These are phyloP conservation scores for Canavalia gladiata DNA, from an alignment of 306 rosid genomes.

Conservation along the genomic window DNA sequence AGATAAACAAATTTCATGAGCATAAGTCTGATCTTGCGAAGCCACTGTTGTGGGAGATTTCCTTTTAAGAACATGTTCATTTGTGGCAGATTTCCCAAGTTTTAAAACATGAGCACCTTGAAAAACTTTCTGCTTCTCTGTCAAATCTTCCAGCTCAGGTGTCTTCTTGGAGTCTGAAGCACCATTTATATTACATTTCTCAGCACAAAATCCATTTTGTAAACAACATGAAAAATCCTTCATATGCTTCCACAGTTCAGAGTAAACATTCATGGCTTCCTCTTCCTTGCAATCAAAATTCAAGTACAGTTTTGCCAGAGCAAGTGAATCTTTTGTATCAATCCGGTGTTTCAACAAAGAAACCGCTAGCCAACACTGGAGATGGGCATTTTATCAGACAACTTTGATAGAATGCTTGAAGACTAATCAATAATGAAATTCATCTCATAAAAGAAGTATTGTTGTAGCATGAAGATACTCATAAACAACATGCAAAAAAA, in stretches of 20 bases:
- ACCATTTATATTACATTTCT: slow-evolving; percentile 36
- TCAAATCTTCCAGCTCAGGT: slow-evolving; percentile 45
- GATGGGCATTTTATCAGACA: slow-evolving; percentile 39
- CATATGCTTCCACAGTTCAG: slow-evolving; percentile 59
- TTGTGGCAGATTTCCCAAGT: slow-evolving; percentile 40
- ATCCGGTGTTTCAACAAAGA: slow-evolving; percentile 63
- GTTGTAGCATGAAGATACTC: slow-evolving; percentile 36
- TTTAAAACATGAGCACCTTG: slow-evolving; percentile 39
- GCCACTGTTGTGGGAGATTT: slow-evolving; percentile 43
- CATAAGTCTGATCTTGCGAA: slow-evolving; percentile 38
- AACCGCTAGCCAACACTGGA: slow-evolving; percentile 86
- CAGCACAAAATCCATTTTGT: slow-evolving; percentile 39
- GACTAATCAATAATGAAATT: neutral
- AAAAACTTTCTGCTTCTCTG: slow-evolving; percentile 38
- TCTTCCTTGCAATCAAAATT: slow-evolving; percentile 67
- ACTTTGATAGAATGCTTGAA: slow-evolving; percentile 31
- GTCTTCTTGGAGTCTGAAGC: slow-evolving; percentile 25
- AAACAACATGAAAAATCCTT: slow-evolving; percentile 50
- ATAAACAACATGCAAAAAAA: slow-evolving; percentile 36
- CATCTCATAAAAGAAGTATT: slow-evolving; percentile 3
- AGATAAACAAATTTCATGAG: slow-evolving; percentile 36
- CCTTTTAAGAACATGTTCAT: slow-evolving; percentile 38
- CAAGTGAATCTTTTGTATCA: slow-evolving; percentile 63
- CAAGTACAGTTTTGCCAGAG: slow-evolving; percentile 66
- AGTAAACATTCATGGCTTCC: slow-evolving; percentile 63